phyloP scores from a whole-genome alignment of 2,329 filamentous ascomycete genomes.

The Thielaviopsis punctulata region DNA sequence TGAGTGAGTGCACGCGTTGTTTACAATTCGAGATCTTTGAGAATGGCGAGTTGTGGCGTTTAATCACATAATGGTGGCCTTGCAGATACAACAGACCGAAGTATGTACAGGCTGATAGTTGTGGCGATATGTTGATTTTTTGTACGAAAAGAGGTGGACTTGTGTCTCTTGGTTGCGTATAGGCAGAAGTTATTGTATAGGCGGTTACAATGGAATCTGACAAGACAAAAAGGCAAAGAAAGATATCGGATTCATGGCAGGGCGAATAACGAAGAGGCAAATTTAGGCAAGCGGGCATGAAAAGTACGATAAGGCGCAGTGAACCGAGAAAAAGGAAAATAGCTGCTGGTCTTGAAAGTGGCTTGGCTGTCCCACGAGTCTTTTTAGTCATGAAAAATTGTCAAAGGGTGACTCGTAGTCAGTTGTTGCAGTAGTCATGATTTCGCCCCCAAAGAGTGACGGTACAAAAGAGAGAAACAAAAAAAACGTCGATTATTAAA shows the following conservation, averaged over 20 bases:
- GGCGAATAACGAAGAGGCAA: neutral
- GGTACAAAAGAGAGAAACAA: no score
- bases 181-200: neutral
- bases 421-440: no score
- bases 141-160: neutral
- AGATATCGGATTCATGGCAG: neutral
- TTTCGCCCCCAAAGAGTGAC: no score
- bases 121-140: constrained; percentile 3
- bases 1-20: neutral
- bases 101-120: neutral
- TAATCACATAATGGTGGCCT: neutral
- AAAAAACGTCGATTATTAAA: no score
- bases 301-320: neutral
- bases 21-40: neutral
- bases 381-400: no score
- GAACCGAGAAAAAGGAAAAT: neutral
- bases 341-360: neutral
- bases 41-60: no score
- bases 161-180: no score
- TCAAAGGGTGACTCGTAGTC: no score
- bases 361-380: neutral
- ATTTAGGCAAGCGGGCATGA: neutral
- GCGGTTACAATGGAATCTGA: neutral
- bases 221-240: neutral
- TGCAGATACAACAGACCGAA: neutral